Conservation (phyloP, 352 stramenopile genomes). For the Globisporangium cystogenes region DNA sequence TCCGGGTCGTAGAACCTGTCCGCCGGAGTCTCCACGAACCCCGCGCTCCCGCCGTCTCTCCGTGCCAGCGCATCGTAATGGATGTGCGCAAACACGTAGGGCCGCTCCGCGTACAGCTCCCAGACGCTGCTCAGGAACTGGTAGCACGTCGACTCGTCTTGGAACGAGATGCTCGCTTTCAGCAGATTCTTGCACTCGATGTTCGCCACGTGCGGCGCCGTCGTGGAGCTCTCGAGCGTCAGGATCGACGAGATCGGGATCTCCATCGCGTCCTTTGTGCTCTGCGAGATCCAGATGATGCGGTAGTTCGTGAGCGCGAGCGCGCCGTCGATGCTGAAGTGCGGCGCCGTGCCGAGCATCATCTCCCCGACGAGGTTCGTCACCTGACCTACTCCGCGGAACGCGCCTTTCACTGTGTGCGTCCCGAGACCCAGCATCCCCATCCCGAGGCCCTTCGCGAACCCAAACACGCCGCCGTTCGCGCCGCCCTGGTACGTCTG, state of each 20-base stretch:
- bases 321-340: conserved; percentile 85
- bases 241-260: conserved; percentile 77
- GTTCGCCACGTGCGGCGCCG: conserved; percentile 75
- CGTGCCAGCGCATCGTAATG: conserved; percentile 69
- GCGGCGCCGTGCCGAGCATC: conserved; percentile 73
- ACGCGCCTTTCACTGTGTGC: conserved; percentile 83
- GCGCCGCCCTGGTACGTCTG: conserved; percentile 85
- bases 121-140: conserved; percentile 71
- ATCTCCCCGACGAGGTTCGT: conserved; percentile 86
- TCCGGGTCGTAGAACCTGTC: conserved; percentile 67
- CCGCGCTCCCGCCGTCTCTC: conserved; percentile 23
- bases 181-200: conserved; percentile 83
- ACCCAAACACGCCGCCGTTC: conserved; percentile 80
- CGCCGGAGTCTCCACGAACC: conserved; percentile 33
- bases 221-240: conserved; percentile 74
- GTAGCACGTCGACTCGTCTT: conserved; percentile 70
- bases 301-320: conserved; percentile 83
- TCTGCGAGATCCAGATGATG: conserved; percentile 81
- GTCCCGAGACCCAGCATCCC: conserved; percentile 81
- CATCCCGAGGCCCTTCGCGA: conserved; percentile 84
- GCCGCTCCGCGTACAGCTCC: conserved; percentile 54
- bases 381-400: conserved; percentile 81
- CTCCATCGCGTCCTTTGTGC: conserved; percentile 73
- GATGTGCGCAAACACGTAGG: conserved; percentile 74
- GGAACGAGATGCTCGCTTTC: conserved; percentile 79